Percentiles rank a stretch among this genome's conserved stretches.
phyloP scores from a whole-genome alignment of 2,329 filamentous ascomycete genomes.

The Pezicula radicicola region DNA sequence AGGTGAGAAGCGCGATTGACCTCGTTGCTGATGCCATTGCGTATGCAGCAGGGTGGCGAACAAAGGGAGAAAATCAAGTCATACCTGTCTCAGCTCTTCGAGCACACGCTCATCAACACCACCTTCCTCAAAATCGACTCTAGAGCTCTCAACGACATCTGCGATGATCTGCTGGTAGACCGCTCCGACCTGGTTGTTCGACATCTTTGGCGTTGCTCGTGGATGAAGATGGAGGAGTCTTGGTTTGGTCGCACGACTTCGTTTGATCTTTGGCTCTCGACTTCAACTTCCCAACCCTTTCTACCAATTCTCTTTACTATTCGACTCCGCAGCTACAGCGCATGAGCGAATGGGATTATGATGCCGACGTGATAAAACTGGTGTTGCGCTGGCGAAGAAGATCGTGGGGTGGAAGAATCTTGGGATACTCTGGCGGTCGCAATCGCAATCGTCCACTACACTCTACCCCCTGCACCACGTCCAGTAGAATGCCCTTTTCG shows the following conservation, averaged over 20 bases:
- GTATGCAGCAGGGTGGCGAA: neutral
- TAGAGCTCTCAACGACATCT: slow-evolving; percentile 87
- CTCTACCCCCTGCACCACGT: slow-evolving; percentile 8
- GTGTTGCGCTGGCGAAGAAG: neutral
- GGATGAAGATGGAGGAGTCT: neutral
- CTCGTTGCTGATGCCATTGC: neutral
- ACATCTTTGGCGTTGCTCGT: slow-evolving; percentile 21
- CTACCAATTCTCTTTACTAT: neutral
- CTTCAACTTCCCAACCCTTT: neutral
- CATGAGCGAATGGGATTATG: too few species aligned
- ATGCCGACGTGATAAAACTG: neutral
- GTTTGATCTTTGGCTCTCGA: neutral
- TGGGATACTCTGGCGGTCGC: neutral
- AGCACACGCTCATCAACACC: slow-evolving; percentile 86
- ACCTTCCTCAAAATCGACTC: slow-evolving; percentile 94
- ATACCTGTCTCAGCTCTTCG: slow-evolving; percentile 83
- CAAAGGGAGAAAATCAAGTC: slow-evolving; percentile 30
- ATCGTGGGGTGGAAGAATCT: neutral
- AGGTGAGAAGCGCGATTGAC: neutral
- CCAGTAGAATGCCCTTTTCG: slow-evolving; percentile 11
- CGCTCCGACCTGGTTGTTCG: slow-evolving; percentile 46
- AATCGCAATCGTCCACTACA: slow-evolving; percentile 5
- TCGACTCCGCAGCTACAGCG: neutral
- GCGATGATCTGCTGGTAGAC: slow-evolving; percentile 79
- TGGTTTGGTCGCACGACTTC: neutral